Conservation (phyloP, 805 yeast genomes). For the Wickerhamomyces strasburgensis region DNA sequence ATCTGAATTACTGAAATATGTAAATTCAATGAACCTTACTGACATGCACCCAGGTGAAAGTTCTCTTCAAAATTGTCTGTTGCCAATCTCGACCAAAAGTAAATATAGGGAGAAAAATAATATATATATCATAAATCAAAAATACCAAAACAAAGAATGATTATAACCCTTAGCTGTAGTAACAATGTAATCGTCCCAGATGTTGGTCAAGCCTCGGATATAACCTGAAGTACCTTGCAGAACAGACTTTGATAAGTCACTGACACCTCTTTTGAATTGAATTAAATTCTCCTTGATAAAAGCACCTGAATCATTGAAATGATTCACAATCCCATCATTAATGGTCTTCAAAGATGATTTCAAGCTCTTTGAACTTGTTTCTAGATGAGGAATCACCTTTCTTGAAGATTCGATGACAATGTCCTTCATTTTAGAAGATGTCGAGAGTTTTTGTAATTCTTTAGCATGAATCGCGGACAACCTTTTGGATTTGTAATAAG, state of each 20-base stretch:
- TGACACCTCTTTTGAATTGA: conserved; percentile 7
- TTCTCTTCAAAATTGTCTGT: too few relatives aligned
- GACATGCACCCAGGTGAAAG: too few relatives aligned
- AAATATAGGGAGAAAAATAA: too few relatives aligned
- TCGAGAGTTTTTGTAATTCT: too few relatives aligned
- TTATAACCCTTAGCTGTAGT: conserved; percentile 6
- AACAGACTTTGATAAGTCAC: conserved; percentile 7
- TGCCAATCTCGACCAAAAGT: too few relatives aligned
- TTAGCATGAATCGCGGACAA: not conserved
- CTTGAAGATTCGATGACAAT: not conserved
- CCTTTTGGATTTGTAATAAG: conserved; percentile 5
- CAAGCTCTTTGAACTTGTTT: not conserved
- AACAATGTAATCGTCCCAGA: conserved; percentile 9
- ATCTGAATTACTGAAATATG: too few relatives aligned
- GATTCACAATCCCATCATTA: not conserved
- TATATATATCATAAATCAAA: too few relatives aligned
- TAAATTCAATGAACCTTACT: too few relatives aligned
- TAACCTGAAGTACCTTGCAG: conserved; percentile 8
- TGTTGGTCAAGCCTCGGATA: not conserved
- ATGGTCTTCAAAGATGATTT: not conserved
- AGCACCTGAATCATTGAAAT: not conserved
- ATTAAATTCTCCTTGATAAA: conserved; percentile 3
- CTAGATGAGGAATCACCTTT: not conserved
- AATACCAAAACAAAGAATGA: conserved; percentile 13
- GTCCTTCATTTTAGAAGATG: not conserved